Evolutionary conservation across 352 stramenopile genomes (phyloP), one percentile per base, ranked within the genome.

Genomic region (Phytophthora ramorum): DNA sequence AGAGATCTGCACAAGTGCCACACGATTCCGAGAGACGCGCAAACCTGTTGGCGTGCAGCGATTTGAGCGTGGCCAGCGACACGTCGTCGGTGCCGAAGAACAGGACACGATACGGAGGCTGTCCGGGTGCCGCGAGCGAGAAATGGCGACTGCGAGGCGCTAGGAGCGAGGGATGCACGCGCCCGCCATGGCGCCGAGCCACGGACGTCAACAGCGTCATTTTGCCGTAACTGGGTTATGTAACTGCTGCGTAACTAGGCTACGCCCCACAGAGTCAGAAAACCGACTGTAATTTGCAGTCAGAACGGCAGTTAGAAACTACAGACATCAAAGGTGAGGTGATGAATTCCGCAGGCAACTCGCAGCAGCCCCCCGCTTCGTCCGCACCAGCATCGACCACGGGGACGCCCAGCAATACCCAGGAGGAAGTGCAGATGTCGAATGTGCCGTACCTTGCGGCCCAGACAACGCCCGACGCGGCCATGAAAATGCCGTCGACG

Each of bases 81-180:
- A 96, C 83, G 40, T 96, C 81, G 57, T 96, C 87, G 3, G 87
- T 96, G 30, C 87, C 87, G 70, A 96, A 96, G 75, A 96, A 96
- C 13, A 96, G 69, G 28, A 96, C 85, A 46, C 86, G 81, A 45
- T 85, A 79, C 13, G 66, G 70, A 48, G 51, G 70, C 22, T 71
- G 51, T 0, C 74, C 74, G 3, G 66, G 69, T 7, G 58, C 53
- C 12, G 61, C 66, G 9, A 78, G 62, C 22, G 73, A 81, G 34
- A 78, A 81, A 44, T 50, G 47, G 16, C 68, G 68, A 35, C 58
- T 58, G 17, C 47, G 40, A 12, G 45, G 14, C 26, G 35, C 14
- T 14, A 32, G 17, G 14, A 63, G 46, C 40, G 68, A 62, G 20
- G 45, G 20, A 19, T 44, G 57, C 34, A 17, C 37, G 35, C 28